These are phyloP conservation scores for Phytopythium ostracodes DNA, from an alignment of 352 stramenopile species.

Conservation along the genomic window DNA sequence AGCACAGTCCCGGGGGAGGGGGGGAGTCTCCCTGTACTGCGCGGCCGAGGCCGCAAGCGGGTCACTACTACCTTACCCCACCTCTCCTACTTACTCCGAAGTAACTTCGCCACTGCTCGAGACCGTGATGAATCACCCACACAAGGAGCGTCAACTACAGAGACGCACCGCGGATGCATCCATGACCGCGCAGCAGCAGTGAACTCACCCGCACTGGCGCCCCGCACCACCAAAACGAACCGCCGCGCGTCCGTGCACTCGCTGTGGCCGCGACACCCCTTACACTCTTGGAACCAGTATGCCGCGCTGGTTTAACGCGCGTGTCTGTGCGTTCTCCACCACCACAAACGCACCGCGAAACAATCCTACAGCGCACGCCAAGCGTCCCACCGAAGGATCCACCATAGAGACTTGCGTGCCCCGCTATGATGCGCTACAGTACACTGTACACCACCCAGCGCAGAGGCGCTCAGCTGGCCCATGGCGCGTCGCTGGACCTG, in stretches of 20 bases:
- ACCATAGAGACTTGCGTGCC: neutral
- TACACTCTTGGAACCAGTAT: neutral
- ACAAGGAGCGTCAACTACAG: neutral
- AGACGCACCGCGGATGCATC: neutral
- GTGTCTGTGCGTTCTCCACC: neutral
- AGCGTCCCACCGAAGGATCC: neutral
- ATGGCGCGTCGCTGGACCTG: neutral
- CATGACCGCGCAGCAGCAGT: neutral
- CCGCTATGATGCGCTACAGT: neutral
- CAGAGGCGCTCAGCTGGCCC: neutral
- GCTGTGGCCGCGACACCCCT: neutral
- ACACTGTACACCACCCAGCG: neutral
- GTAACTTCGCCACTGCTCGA: neutral
- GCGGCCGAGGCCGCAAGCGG: too few relatives aligned
- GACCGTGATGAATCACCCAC: neutral
- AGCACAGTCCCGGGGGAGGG: too few relatives aligned
- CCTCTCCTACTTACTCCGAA: too few relatives aligned
- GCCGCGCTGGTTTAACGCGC: neutral
- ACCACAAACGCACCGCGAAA: neutral
- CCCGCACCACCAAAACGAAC: conserved; percentile 1
- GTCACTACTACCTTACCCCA: too few relatives aligned
- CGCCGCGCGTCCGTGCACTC: neutral
- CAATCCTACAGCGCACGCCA: neutral
- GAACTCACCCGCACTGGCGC: neutral
- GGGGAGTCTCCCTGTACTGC: too few relatives aligned